These are phyloP conservation scores for Boletus pseudo-olivaceus DNA, from an alignment of 768 basidiomycete species.

Conservation along the genomic window DNA sequence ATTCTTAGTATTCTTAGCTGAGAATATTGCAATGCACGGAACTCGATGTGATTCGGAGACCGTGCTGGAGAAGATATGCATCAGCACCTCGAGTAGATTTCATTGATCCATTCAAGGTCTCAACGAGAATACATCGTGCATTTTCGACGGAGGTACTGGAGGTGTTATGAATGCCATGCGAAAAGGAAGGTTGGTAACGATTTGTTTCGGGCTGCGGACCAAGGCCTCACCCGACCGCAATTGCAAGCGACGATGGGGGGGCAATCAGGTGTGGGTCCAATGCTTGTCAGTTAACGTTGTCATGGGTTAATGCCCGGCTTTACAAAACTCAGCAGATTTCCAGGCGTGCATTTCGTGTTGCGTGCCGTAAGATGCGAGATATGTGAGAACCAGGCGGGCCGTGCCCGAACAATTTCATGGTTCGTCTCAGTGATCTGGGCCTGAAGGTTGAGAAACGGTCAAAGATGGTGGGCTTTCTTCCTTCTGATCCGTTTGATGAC, in stretches of 20 bases:
- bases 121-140: neutral
- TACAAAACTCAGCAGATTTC: neutral
- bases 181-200: neutral
- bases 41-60: neutral
- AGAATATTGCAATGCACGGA: neutral
- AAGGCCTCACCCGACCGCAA: neutral
- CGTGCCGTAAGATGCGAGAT: constrained; percentile 4
- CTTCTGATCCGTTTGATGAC: neutral
- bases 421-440: neutral
- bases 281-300: neutral
- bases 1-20: neutral
- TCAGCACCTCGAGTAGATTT: neutral
- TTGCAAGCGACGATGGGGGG: too few species aligned
- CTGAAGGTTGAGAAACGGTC: neutral
- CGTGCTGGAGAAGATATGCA: neutral
- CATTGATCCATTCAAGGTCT: neutral
- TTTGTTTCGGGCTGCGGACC: neutral
- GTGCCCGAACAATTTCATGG: neutral
- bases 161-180: neutral
- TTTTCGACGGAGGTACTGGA: neutral
- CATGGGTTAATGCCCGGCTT: neutral
- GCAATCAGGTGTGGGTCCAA: neutral
- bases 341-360: neutral
- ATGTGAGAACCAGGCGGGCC: neutral
- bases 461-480: neutral